A percentile compares a stretch with the other conserved stretches of the same genome.
Conservation (phyloP, 2,329 filamentous ascomycete genomes). For the Botrytis deweyae region DNA sequence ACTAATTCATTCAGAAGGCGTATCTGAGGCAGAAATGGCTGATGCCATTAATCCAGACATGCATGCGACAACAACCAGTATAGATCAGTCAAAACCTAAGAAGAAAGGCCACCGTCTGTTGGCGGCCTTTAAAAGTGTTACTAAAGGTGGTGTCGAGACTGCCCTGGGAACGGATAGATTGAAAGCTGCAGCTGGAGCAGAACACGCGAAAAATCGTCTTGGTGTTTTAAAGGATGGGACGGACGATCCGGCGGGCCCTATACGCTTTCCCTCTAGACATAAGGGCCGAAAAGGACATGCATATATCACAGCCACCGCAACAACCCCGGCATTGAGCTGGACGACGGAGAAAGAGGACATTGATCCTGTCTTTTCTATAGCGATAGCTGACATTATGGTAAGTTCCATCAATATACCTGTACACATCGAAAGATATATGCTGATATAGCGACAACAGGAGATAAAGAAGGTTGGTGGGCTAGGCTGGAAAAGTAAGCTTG, state of each 20-base stretch:
- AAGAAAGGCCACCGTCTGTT: slow-evolving; percentile 43
- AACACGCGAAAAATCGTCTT: slow-evolving; percentile 66
- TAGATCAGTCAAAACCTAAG: slow-evolving; percentile 28
- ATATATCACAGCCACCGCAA: slow-evolving; percentile 66
- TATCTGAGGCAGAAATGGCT: slow-evolving; percentile 35
- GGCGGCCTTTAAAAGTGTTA: slow-evolving; percentile 60
- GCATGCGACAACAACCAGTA: slow-evolving; percentile 31
- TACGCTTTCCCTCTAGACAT: slow-evolving; percentile 73
- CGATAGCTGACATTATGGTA: slow-evolving; percentile 63
- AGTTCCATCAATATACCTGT: neutral
- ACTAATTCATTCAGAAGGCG: slow-evolving; percentile 32
- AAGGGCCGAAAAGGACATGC: slow-evolving; percentile 70
- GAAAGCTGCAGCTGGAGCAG: slow-evolving; percentile 56
- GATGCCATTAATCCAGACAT: slow-evolving; percentile 45
- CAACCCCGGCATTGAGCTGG: slow-evolving; percentile 62
- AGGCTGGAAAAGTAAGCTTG: slow-evolving; percentile 80
- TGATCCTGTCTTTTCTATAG: slow-evolving; percentile 66
- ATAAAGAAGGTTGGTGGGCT: slow-evolving; percentile 77
- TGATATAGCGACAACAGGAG: slow-evolving; percentile 44
- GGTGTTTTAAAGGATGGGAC: slow-evolving; percentile 59
- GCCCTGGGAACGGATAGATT: slow-evolving; percentile 69
- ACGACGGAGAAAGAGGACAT: slow-evolving; percentile 47
- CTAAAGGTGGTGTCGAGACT: slow-evolving; percentile 68
- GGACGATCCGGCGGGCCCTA: slow-evolving; percentile 58
- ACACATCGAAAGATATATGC: neutral